Evolutionary conservation across 208 protist species (phyloP), one percentile per base, ranked within the genome.

Genomic region (Leishmania martiniquensis): DNA sequence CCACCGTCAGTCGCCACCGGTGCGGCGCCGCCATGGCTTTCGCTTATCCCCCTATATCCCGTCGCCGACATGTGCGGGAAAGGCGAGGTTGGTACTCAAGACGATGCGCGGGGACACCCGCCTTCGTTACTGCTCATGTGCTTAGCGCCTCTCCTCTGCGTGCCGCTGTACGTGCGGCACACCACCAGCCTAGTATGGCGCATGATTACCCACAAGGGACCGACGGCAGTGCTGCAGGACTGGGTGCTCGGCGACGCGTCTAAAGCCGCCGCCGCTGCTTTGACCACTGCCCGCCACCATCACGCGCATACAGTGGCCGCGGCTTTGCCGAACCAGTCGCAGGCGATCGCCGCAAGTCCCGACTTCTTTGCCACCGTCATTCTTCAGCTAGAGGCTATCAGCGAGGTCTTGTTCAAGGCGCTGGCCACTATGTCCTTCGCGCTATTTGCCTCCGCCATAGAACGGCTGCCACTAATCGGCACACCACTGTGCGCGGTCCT

Each of bases 351-450:
- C 47, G 15, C 67, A 32, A 72, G 57, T 29, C 75, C 80, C 9
- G 80, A 84, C n/a, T 47, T 67, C 9, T 84, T 84, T 59, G 80
- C 77, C 12, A 32, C 37, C 17, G 29, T 84, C 32, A 22, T 78
- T 5, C 44, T 57, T 13, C 42, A 68, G 3, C 83, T 84, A 32
- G 83, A 86, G 34, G 54, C 74, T 12, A 63, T 89, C 25, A 91
- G 87, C 65, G 87, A 90, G 75, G 72, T 84, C 1, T 65, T 93
- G 22, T 93, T 91, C 75, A 91, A 93, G 54, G 75, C 80, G 15
- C 54, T 91, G 59, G 87, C 87, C 51, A 93, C 87, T 42, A 81
- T 84, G 69, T 81, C 89, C 29, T 93, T 87, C 47, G 78, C 86
- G n/a, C 32, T 90, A 34, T 70, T 76, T 39, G 75, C 77, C 22